These are phyloP conservation scores for Calonectria hawksworthii DNA, from an alignment of 2,329 filamentous ascomycete species.

Conservation along the genomic window DNA sequence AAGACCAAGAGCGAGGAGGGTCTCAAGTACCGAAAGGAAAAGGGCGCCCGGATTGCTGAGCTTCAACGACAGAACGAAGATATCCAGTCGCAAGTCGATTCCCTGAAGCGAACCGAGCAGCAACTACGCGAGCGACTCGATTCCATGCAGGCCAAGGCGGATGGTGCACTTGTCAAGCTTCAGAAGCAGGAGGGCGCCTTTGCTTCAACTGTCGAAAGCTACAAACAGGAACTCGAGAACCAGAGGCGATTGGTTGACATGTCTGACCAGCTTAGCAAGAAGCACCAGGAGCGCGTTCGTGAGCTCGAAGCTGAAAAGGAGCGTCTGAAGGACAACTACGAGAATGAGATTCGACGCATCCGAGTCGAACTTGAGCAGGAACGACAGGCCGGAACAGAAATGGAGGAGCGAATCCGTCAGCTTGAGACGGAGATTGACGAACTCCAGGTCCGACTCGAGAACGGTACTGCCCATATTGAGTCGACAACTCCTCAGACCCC, in stretches of 20 bases:
- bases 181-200: constrained; percentile 89
- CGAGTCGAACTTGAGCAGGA: constrained; percentile 71
- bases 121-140: constrained; percentile 85
- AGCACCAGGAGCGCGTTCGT: constrained; percentile 77
- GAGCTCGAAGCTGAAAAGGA: constrained; percentile 77
- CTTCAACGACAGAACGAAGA: constrained; percentile 93
- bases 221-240: constrained; percentile 87
- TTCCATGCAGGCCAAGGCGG: constrained; percentile 87
- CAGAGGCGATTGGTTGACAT: constrained; percentile 85
- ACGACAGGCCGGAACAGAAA: constrained; percentile 59
- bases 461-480: constrained; percentile 51
- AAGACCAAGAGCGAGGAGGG: constrained; percentile 91
- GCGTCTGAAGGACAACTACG: constrained; percentile 73
- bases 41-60: constrained; percentile 88
- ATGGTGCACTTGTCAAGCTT: constrained; percentile 84
- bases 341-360: constrained; percentile 69
- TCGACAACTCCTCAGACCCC: constrained; percentile 72
- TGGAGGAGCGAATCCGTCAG: constrained; percentile 64
- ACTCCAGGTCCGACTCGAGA: constrained; percentile 62
- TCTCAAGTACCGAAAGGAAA: constrained; percentile 93
- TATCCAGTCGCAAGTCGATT: constrained; percentile 80
- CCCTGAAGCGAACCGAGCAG: constrained; percentile 83
- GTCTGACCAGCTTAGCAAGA: constrained; percentile 81
- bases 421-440: constrained; percentile 69
- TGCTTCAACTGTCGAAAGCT: constrained; percentile 86